Percentiles rank a stretch among this genome's conserved stretches.
phyloP scores from a whole-genome alignment of 768 basidiomycete species.

The Podaxis pistillaris region DNA sequence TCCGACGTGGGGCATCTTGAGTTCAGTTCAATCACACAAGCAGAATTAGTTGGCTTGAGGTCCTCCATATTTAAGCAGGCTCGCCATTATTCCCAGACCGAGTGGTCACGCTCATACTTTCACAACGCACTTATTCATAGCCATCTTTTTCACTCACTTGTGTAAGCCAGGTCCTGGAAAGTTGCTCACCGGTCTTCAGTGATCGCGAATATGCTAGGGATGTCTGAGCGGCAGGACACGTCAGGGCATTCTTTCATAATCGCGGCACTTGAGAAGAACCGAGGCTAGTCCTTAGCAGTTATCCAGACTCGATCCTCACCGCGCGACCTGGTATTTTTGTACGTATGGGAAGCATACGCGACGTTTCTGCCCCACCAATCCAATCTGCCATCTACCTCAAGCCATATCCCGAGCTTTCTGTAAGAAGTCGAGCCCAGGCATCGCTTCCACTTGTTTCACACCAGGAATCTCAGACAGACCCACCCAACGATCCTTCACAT shows the following conservation, averaged over 20 bases:
- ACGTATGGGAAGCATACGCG: too few species aligned
- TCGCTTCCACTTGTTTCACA: slow-evolving; percentile 24
- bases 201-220: not conserved
- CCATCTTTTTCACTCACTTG: not conserved
- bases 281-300: too few species aligned
- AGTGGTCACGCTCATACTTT: not conserved
- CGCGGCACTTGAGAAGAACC: too few species aligned
- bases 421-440: slow-evolving; percentile 1
- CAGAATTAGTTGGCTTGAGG: too few species aligned
- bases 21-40: too few species aligned
- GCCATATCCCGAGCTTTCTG: not conserved
- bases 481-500: slow-evolving; percentile 33
- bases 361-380: not conserved
- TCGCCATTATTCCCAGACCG: not conserved
- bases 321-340: not conserved
- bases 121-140: not conserved
- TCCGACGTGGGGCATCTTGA: slow-evolving; percentile 21
- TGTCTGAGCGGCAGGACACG: too few species aligned
- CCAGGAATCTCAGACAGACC: slow-evolving; percentile 21
- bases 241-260: too few species aligned
- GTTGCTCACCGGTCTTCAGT: too few species aligned
- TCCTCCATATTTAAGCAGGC: too few species aligned
- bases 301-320: too few species aligned
- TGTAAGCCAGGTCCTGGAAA: too few species aligned
- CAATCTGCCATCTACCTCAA: not conserved